These are phyloP conservation scores for Leishmania arabica DNA, from an alignment of 208 protist genomes.

Conservation along the genomic window DNA sequence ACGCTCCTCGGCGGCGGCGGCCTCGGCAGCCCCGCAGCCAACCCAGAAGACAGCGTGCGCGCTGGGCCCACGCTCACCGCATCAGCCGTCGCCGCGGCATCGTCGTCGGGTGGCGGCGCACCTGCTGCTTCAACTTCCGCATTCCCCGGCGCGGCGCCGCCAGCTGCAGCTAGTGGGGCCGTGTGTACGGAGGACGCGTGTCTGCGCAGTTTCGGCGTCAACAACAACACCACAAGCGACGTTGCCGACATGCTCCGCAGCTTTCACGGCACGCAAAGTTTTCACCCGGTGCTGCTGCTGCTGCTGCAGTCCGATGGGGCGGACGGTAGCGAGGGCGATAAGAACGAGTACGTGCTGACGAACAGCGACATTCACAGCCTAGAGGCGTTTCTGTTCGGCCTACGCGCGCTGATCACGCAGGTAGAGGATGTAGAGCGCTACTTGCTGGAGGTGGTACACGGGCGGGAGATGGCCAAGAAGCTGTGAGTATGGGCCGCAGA, in stretches of 20 bases:
- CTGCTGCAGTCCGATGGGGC: conserved; percentile 26
- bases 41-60: background rate
- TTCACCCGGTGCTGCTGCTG: background rate
- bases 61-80: background rate
- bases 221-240: background rate
- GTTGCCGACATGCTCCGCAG: conserved; percentile 8
- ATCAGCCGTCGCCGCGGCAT: background rate
- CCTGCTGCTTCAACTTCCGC: background rate
- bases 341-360: conserved; percentile 71
- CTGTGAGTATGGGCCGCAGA: conserved; percentile 33
- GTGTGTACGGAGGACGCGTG: background rate
- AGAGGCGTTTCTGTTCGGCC: conserved; percentile 84
- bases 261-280: conserved; percentile 1
- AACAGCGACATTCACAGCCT: conserved; percentile 87
- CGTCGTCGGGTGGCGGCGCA: background rate
- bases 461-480: conserved; percentile 68
- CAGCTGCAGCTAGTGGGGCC: background rate
- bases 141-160: background rate
- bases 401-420: conserved; percentile 67
- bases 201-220: background rate
- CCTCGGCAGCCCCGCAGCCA: background rate
- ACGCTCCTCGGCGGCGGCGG: conserved; percentile 2
- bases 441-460: conserved; percentile 75
- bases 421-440: conserved; percentile 72
- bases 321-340: conserved; percentile 29